Evolutionary conservation across 1,284 basidiomycete species (phyloP), one percentile per base, ranked within the genome.

Genomic region (Bondarzewia mesenterica): DNA sequence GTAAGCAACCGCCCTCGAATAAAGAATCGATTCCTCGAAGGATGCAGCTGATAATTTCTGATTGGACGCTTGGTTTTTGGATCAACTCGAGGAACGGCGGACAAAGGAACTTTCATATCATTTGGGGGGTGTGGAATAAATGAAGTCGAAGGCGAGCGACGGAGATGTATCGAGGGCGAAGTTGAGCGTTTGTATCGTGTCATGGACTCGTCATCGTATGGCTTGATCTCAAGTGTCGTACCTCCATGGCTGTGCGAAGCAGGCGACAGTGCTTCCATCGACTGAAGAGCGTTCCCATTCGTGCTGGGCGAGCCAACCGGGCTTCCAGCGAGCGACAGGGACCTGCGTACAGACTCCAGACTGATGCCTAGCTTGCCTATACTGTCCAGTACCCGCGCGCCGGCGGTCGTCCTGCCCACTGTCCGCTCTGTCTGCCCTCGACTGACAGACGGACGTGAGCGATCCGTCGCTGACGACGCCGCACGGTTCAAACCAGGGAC

Each of bases 1-100:
- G 85, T 87, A 55, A 95, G 66, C 12, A 90, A 50, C 47, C 71
- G 74, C 0, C 93, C 93, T 1, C 71, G 58, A 45, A 84, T 69
- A 59, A 85, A 85, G 65, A 89, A 94, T n/a, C 69, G 72, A 64
- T 89, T 90, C 49, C 76, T 70, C 4, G 85, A 88, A 3, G 81
- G 80, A 60, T 87, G 78, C 32, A 71, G 60, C 54, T 80, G 67
- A 63, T 83, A 83, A 45, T 78, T 78, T 42, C 75, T 75, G 43
- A 76, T 56, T 16, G 60, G 59, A 50, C 70, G 69, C 3, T 67
- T 65, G 2, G 73, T 72, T 43, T 61, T 59, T n/a, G 58, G 65
- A 58, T 71, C 62, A 16, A 68, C 52, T 12, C 71, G 52, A 12
- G 82, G 82, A 3, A 74, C 66, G 40, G 70, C 71, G 42, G 68